Base-by-base conservation (phyloP, 805 yeast species). In the Kuraishia molischiana region DNA sequence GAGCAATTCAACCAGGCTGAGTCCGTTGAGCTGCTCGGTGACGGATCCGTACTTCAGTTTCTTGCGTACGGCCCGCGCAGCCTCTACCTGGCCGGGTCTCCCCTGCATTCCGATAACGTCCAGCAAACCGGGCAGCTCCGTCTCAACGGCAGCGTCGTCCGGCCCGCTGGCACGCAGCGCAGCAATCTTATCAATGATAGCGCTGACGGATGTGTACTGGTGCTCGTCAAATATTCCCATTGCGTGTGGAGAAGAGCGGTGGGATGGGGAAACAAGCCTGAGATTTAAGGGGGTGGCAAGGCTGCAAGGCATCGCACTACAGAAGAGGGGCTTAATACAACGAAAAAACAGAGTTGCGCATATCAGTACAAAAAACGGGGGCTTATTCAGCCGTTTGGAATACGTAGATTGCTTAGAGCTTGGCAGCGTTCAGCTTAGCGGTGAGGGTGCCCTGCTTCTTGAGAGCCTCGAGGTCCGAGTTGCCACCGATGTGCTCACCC, bases 401-500 rank as follows among this genome's bases (percentile, higher is more conserved):
- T 28, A 3, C n/a, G 17, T 3, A n/a, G 11, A 14, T 17, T 21
- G 20, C 34, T 30, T 22, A 21, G 24, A 24, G 15, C 33, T 36
- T 36, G 17, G 34, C 39, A 34, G 43, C 42, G 5, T 29, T 24
- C 18, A 44, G 24, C 10, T 14, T 31, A 26, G 36, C 13, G 31
- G 35, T 36, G 53, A 85, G 72, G 59, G 77, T 56, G 49, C 82
- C 92, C 34, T 59, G 50, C 19, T 77, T 67, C 48, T 74, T 68
- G 57, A 89, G 71, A 38, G 72, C 67, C 63, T 87, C 95, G 46
- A 90, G 66, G 49, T 85, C 95, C 29, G 89, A 79, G 72, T 87
- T 85, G 44, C 98, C 98, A 43, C 98, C 98, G 53, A 90, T 77
- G 67, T 87, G 96, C 63, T 89, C 72, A 43, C 95, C 96, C 35